Evolutionary conservation across 2,329 filamentous ascomycete genomes (phyloP).

Genomic region (Cercospora sp.): DNA sequence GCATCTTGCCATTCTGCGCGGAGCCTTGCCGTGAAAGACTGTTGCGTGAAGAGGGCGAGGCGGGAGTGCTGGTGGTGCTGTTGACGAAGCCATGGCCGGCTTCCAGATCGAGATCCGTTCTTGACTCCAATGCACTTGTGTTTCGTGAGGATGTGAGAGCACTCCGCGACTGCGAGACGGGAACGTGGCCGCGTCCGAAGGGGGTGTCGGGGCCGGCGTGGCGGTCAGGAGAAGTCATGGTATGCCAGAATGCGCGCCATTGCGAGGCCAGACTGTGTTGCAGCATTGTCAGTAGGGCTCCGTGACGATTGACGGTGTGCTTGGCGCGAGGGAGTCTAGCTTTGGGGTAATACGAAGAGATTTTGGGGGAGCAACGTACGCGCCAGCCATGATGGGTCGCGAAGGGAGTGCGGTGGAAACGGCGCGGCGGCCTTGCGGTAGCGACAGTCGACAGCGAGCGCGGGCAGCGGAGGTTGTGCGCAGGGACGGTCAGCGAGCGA

Average conservation of each 20-base stretch:
- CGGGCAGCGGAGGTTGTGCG: background rate
- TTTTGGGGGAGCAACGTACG: conserved; percentile 16
- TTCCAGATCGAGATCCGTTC: conserved; percentile 72
- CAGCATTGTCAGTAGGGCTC: conserved; percentile 13
- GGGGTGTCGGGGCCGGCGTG: conserved; percentile 92
- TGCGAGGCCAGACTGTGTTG: conserved; percentile 58
- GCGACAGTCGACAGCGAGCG: conserved; percentile 14
- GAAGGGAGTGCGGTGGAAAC: conserved; percentile 6
- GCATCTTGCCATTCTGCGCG: conserved; percentile 56
- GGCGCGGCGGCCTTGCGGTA: conserved; percentile 16
- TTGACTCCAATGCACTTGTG: conserved; percentile 82
- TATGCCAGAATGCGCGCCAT: conserved; percentile 94
- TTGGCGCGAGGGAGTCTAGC: conserved; percentile 1
- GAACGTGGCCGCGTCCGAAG: conserved; percentile 84
- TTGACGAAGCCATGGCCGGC: conserved; percentile 62
- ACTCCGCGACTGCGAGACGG: conserved; percentile 77
- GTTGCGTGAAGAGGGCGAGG: conserved; percentile 79
- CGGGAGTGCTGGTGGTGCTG: conserved; percentile 68
- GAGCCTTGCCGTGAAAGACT: conserved; percentile 59
- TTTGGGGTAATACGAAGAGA: conserved; percentile 20
- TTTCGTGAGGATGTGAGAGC: conserved; percentile 78
- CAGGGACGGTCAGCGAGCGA: background rate
- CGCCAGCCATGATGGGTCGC: conserved; percentile 17
- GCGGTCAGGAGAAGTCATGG: conserved; percentile 71
- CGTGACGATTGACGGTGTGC: background rate